Evolutionary conservation across 805 yeast species (phyloP), one percentile per base, ranked within the genome.

Genomic region (Millerago galiae): DNA sequence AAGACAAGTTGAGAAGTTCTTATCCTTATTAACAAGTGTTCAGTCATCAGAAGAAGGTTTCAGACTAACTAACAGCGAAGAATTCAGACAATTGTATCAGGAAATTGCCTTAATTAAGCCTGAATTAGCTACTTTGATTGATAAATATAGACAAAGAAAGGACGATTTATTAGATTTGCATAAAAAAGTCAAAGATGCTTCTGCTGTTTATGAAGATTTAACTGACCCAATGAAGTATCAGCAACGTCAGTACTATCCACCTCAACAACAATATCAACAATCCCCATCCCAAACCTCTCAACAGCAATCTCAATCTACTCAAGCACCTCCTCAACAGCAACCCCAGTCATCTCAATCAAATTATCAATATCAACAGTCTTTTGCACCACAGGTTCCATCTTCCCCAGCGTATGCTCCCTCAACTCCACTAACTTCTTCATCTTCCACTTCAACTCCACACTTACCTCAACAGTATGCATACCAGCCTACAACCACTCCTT

Each of bases 131-230:
- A 77, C 77, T 54, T 65, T 81, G 53, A 77, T 93, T 48, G 96
- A 87, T 44, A 78, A 85, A 60, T 84, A 87, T 60, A 74, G 87
- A 30, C 73, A 76, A 35, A 76, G 87, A 54, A 79, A 83, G 57
- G 85, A 89, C 52, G 97, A 91, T 48, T 66, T 91, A 46, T 67
- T 79, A 47, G 76, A 76, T 16, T 68, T 91, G 52, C 83, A 87
- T 54, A 74, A 75, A 47, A 83, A 85, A 48, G 71, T 91, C 43
- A 76, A 76, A 43, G 70, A 70, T 37, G 93, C 95, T 14, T 76
- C 84, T 40, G 69, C 74, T 34, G 63, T 74, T 9, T 93, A 88
- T 60, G 86, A 85, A 54, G 74, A 75, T 36, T 62, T 88, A 40
- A 70, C 84, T 65, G 86, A 83, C 52, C 69, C 71, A 18, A 44